phyloP scores from a whole-genome alignment of 2,329 filamentous ascomycete species.

The Colletotrichum sp. region DNA sequence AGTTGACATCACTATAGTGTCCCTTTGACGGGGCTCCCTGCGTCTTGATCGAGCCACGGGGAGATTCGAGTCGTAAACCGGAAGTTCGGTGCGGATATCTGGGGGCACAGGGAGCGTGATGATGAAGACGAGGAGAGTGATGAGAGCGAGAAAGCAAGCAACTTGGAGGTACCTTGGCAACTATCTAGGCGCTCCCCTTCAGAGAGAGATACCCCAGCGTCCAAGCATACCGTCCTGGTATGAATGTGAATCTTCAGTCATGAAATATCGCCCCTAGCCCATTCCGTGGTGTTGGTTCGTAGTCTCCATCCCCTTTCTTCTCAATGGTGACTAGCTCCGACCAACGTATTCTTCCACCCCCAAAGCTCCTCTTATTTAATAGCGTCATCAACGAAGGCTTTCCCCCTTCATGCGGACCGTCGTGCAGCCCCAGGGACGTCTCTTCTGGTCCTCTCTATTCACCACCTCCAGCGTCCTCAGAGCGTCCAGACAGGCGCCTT shows the following conservation, averaged over 20 bases:
- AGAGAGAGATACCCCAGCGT: not conserved
- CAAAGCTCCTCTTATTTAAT: not conserved
- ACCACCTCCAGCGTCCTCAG: conserved; percentile 14
- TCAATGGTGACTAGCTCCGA: not conserved
- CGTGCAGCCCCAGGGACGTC: not conserved
- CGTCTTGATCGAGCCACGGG: conserved; percentile 14
- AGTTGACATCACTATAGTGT: conserved; percentile 5
- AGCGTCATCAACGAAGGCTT: not conserved
- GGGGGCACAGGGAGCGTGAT: not conserved
- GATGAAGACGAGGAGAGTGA: not conserved
- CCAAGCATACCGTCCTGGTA: conserved; percentile 9
- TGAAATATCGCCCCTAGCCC: conserved; percentile 1
- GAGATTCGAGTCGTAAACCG: conserved; percentile 7
- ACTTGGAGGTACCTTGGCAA: conserved; percentile 10
- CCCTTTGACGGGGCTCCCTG: conserved; percentile 12
- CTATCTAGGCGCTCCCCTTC: not conserved
- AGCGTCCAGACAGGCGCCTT: conserved; percentile 78
- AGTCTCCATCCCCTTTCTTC: not conserved
- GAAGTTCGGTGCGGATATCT: conserved; percentile 15
- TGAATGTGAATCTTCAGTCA: conserved; percentile 20
- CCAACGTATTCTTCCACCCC: not conserved
- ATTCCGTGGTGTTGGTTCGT: not conserved
- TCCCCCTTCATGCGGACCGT: not conserved
- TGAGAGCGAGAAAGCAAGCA: conserved; percentile 15
- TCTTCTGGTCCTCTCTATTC: not conserved